These are phyloP conservation scores for Berberis thunbergii DNA, from an alignment of 164 flowering plant genomes.

Conservation along the genomic window DNA sequence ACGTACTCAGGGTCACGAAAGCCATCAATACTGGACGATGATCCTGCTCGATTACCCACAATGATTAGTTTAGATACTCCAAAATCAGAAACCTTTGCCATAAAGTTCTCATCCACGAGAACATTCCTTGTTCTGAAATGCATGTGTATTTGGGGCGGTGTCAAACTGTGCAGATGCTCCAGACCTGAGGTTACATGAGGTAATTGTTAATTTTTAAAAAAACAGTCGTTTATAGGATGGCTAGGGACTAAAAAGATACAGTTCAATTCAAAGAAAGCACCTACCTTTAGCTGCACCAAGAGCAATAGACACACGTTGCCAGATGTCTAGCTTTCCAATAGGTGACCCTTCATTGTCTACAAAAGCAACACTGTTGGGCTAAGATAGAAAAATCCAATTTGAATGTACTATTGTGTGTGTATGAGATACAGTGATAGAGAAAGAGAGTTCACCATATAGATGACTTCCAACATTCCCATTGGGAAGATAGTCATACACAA, in stretches of 20 bases:
- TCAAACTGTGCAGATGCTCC: constrained; percentile 34
- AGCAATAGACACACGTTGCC: constrained; percentile 32
- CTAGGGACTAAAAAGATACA: too few species aligned
- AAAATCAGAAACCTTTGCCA: constrained; percentile 39
- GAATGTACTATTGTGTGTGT: too few species aligned
- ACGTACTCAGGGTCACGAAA: constrained; percentile 42
- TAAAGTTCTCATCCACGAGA: constrained; percentile 34
- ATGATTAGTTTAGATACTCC: constrained; percentile 30
- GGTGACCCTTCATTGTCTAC: constrained; percentile 39
- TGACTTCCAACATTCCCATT: constrained; percentile 39
- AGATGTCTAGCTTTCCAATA: constrained; percentile 29
- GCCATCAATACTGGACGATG: constrained; percentile 27
- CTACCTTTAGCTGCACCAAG: constrained; percentile 45
- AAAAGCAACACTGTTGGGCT: constrained; percentile 1
- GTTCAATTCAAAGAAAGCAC: too few species aligned
- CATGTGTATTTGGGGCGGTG: constrained; percentile 36
- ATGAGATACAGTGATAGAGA: neutral
- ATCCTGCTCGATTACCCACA: constrained; percentile 22
- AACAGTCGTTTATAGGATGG: too few species aligned
- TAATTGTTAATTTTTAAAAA: too few species aligned
- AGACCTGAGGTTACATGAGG: constrained; percentile 21
- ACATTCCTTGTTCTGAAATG: constrained; percentile 42
- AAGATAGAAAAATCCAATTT: neutral
- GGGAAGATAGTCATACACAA: constrained; percentile 31
- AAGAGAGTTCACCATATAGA: constrained; percentile 31